Evolutionary conservation across 495 filamentous ascomycete species (phyloP).

Genomic region (Daldinia bambusicola): DNA sequence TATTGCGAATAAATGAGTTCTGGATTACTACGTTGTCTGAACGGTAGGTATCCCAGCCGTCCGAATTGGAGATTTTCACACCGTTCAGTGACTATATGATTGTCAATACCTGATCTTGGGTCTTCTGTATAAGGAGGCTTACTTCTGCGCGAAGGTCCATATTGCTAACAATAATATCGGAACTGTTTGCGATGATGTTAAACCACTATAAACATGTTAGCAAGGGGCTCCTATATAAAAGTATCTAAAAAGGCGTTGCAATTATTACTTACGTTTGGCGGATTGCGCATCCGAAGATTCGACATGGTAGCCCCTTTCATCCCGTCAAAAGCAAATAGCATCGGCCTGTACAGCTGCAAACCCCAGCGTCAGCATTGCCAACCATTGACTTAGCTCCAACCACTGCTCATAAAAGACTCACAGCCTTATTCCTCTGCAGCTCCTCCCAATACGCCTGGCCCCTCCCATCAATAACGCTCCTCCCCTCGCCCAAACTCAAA

Average conservation of each 20-base stretch:
- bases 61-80: conserved; percentile 64
- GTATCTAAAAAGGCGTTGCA: background rate
- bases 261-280: conserved; percentile 59
- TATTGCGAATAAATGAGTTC: conserved; percentile 74
- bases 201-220: conserved; percentile 58
- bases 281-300: conserved; percentile 69
- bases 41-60: conserved; percentile 77
- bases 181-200: conserved; percentile 74
- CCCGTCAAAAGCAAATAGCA: conserved; percentile 71
- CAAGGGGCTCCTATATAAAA: background rate
- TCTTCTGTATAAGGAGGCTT: background rate
- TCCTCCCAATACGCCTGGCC: conserved; percentile 78
- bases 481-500: conserved; percentile 30
- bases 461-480: conserved; percentile 45
- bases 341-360: conserved; percentile 39
- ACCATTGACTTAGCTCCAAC: background rate
- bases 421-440: conserved; percentile 59
- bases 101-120: conserved; percentile 58
- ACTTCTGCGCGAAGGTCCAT: conserved; percentile 64
- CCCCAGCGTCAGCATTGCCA: conserved; percentile 1
- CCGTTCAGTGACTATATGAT: conserved; percentile 27
- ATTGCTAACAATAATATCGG: conserved; percentile 71
- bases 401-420: background rate
- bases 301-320: conserved; percentile 69
- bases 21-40: conserved; percentile 71